A percentile compares a stretch with the other conserved stretches of the same genome.
phyloP scores from a whole-genome alignment of 2,329 filamentous ascomycete species.

The Juglanconis juglandina region DNA sequence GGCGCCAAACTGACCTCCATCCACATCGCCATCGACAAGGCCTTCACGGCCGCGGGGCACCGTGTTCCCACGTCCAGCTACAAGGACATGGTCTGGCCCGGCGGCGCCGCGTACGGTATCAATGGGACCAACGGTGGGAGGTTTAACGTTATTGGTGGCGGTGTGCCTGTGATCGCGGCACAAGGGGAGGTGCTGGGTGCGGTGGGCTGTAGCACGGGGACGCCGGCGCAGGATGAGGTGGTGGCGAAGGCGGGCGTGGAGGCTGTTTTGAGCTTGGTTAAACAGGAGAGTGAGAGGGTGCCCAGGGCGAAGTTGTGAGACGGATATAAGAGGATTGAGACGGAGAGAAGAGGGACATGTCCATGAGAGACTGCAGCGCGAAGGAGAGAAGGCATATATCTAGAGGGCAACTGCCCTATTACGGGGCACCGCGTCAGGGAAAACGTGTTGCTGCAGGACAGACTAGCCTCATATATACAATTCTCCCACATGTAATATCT shows the following conservation, averaged over 20 bases:
- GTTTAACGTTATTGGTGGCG: conserved; percentile 10
- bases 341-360: background rate
- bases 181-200: conserved; percentile 5
- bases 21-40: conserved; percentile 11
- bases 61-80: conserved; percentile 6
- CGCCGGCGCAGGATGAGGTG: conserved; percentile 10
- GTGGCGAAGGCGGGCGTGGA: conserved; percentile 9
- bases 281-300: background rate
- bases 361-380: too few species aligned
- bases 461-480: background rate
- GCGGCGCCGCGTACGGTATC: conserved; percentile 8
- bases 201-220: conserved; percentile 4
- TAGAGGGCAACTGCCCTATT: too few species aligned
- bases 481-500: too few species aligned
- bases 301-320: conserved; percentile 8
- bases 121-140: conserved; percentile 6
- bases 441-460: too few species aligned
- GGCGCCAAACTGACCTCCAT: conserved; percentile 10
- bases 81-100: conserved; percentile 6
- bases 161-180: background rate
- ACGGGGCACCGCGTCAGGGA: too few species aligned
- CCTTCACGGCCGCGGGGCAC: conserved; percentile 10
- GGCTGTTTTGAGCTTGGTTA: conserved; percentile 4
- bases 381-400: too few species aligned
- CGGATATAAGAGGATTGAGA: too few species aligned